These are phyloP conservation scores for Vicia villosa DNA, from an alignment of 306 rosid species.

Conservation along the genomic window DNA sequence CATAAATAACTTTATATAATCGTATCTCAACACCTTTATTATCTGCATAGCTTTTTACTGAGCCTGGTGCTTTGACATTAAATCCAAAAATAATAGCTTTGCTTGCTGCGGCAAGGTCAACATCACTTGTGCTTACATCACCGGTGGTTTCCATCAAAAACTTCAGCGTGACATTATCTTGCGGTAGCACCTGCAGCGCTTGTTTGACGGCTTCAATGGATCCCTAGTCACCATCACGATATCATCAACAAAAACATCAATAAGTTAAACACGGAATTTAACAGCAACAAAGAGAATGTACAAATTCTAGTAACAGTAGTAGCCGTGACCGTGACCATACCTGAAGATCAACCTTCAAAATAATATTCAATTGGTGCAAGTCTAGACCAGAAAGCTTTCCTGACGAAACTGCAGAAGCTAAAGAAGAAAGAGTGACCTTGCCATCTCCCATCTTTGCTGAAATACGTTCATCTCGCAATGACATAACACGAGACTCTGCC, in stretches of 20 bases:
- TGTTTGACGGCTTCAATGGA: constrained; percentile 92
- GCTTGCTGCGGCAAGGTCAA: constrained; percentile 95
- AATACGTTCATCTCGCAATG: constrained; percentile 78
- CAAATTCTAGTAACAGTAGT: constrained; percentile 15
- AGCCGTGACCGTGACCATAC: constrained; percentile 50
- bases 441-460: constrained; percentile 99
- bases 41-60: constrained; percentile 85
- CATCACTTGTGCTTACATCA: constrained; percentile 81
- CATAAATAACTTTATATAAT: constrained; percentile 87
- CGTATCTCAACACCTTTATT: constrained; percentile 91
- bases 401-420: constrained; percentile 91
- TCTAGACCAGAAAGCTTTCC: constrained; percentile 88
- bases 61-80: constrained; percentile 74
- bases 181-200: constrained; percentile 93
- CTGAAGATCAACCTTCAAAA: constrained; percentile 98
- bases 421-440: constrained; percentile 91
- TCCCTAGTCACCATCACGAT: constrained; percentile 57
- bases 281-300: constrained; percentile 17
- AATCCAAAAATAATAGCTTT: constrained; percentile 86
- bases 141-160: constrained; percentile 95
- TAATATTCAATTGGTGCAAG: constrained; percentile 89
- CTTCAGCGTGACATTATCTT: constrained; percentile 83
- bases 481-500: constrained; percentile 77
- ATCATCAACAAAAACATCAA: background rate
- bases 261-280: constrained; percentile 30